These are phyloP conservation scores for Rhodotorula kratochvilovae DNA, from an alignment of 768 basidiomycete species.

Conservation along the genomic window DNA sequence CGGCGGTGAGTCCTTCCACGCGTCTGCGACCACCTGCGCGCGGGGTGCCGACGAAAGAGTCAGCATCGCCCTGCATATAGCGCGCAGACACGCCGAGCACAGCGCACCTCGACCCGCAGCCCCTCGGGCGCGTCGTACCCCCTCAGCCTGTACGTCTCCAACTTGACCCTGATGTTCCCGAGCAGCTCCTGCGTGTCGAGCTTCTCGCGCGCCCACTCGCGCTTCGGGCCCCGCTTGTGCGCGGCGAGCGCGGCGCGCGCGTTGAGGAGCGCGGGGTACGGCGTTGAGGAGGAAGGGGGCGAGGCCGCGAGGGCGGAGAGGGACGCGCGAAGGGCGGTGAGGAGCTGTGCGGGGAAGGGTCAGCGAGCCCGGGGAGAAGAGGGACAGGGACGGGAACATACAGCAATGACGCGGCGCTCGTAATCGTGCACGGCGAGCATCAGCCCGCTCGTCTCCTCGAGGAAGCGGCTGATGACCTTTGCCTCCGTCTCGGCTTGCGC, in stretches of 20 bases:
- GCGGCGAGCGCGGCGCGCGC: conserved; percentile 66
- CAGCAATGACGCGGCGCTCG: conserved; percentile 72
- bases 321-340: neutral
- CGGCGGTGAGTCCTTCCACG: conserved; percentile 70
- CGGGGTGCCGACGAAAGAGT: fast-evolving
- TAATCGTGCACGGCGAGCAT: conserved; percentile 88
- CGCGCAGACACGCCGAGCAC: neutral
- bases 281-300: neutral
- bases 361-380: neutral
- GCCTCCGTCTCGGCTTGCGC: conserved; percentile 94
- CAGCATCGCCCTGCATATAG: neutral
- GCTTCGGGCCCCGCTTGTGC: conserved; percentile 65
- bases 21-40: conserved; percentile 63
- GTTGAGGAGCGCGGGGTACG: conserved; percentile 54
- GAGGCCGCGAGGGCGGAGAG: neutral
- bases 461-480: conserved; percentile 89
- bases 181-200: conserved; percentile 83
- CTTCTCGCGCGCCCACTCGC: conserved; percentile 77
- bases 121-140: conserved; percentile 77
- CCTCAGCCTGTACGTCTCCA: conserved; percentile 79
- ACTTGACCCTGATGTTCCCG: conserved; percentile 87
- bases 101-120: conserved; percentile 58
- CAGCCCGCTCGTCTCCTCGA: conserved; percentile 87
- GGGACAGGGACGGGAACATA: conserved; percentile 48
- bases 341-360: conserved; percentile 12